phyloP scores from a whole-genome alignment of 805 yeast species.

The Ogataea parapolymorpha region DNA sequence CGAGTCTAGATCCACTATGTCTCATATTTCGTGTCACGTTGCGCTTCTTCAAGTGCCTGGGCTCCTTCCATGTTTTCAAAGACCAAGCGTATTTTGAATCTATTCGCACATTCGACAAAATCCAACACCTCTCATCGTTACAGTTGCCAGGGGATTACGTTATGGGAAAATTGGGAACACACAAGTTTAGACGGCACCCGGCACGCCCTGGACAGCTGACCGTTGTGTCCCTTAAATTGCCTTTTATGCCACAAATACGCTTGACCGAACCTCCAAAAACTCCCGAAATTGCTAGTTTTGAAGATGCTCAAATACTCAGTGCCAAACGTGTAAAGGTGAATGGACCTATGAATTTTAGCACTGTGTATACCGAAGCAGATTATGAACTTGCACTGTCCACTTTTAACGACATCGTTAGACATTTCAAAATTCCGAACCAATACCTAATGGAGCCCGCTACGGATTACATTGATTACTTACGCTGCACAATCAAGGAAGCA shows the following conservation, averaged over 20 bases:
- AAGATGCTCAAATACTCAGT: background rate
- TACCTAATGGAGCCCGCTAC: constrained; percentile 20
- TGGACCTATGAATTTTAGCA: constrained; percentile 11
- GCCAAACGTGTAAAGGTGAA: constrained; percentile 8
- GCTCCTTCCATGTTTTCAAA: constrained; percentile 14
- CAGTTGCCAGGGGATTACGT: constrained; percentile 24
- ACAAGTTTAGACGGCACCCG: constrained; percentile 15
- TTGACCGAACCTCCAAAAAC: background rate
- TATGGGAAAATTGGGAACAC: constrained; percentile 23
- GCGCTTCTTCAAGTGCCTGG: constrained; percentile 16
- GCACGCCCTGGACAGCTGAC: background rate
- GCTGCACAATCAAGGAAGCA: constrained; percentile 13
- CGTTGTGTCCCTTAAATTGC: constrained; percentile 4
- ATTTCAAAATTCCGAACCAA: constrained; percentile 28
- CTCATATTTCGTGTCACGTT: constrained; percentile 11
- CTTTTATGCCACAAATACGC: constrained; percentile 1
- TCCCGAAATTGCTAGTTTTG: background rate
- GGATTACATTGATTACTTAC: constrained; percentile 16
- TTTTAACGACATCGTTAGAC: constrained; percentile 19
- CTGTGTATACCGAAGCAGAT: constrained; percentile 2
- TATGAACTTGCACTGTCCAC: constrained; percentile 9
- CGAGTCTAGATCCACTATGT: constrained; percentile 14
- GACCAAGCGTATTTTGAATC: constrained; percentile 6
- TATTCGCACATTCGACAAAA: constrained; percentile 6
- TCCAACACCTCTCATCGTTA: constrained; percentile 19